Conservation (phyloP, 1,284 basidiomycete species). For the Naganishia sp. region DNA sequence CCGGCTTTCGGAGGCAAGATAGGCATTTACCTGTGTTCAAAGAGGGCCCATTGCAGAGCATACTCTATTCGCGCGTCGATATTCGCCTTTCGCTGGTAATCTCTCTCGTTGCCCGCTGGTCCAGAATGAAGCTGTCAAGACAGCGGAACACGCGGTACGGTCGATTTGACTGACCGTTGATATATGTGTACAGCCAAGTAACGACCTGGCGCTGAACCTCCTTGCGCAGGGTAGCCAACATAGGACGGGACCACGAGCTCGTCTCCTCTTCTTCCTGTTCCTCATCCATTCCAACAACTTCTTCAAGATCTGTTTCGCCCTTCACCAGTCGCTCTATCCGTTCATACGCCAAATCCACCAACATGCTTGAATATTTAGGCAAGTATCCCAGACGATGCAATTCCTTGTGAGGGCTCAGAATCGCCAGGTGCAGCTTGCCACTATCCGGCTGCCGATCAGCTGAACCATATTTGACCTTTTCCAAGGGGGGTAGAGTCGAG, state of each 20-base stretch:
- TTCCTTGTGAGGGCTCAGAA: constrained; percentile 40
- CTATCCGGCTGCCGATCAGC: constrained; percentile 10
- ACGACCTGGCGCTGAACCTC: constrained; percentile 56
- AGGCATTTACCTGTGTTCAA: constrained; percentile 69
- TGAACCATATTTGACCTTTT: constrained; percentile 28
- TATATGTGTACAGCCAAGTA: constrained; percentile 32
- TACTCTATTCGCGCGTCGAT: constrained; percentile 86
- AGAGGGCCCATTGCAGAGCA: constrained; percentile 83
- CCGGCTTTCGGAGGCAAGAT: background rate
- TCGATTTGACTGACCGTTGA: constrained; percentile 52
- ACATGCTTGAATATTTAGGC: constrained; percentile 79
- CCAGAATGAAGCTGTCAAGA: constrained; percentile 6
- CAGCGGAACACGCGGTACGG: constrained; percentile 33
- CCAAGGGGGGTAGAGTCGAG: constrained; percentile 39
- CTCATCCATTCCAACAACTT: background rate
- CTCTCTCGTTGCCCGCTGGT: constrained; percentile 36
- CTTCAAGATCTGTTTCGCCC: constrained; percentile 57
- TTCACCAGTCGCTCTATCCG: constrained; percentile 72
- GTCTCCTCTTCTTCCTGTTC: constrained; percentile 19
- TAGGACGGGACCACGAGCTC: constrained; percentile 1
- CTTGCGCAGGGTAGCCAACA: constrained; percentile 41
- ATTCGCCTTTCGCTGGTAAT: constrained; percentile 65
- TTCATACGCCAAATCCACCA: constrained; percentile 79
- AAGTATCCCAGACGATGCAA: constrained; percentile 75
- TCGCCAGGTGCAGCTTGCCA: constrained; percentile 36